Evolutionary conservation across 441 rosid species (phyloP), one percentile per base, ranked within the genome.

Genomic region (Corymbia calophylla): DNA sequence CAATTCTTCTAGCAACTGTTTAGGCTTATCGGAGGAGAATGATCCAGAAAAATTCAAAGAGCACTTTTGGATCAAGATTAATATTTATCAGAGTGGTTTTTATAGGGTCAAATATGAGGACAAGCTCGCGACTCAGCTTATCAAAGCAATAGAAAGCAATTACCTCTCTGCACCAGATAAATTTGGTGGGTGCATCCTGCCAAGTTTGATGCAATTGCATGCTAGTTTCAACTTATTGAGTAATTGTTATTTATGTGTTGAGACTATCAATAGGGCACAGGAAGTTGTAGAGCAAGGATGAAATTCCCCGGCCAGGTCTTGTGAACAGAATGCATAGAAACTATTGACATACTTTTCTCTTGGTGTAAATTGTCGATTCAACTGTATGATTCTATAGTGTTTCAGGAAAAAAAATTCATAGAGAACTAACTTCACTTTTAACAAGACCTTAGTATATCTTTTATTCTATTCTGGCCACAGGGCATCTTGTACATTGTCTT

Each of bases 51-150:
- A 88, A 70, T 27, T 54, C 17, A 66, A 89, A 44, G 90, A 90
- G 47, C 39, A 49, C 51, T 32, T n/a, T 62, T 90, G 94, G 93
- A n/a, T 92, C 77, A 93, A 92, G 90, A 91, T 92, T 18, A 93
- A 93, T 89, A 88, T 91, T 39, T 90, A 91, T 87, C 93, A 90
- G 87, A 92, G 91, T 62, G 95, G 95, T 64, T 92, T 93, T 91
- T 93, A 93, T 60, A 90, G 93, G 64, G 91, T 90, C 23, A 90
- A 88, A 68, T 93, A 92, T 77, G 93, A 90, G 53, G 89, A 93
- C 17, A 82, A 89, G 73, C 94, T 93, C 68, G 89, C 91, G 88
- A 88, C 92, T 88, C 88, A 60, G 84, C 88, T 92, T 48, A 88
- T 90, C 88, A 90, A 90, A 88, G 94, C 94, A 27, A 86, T 91